Conservation (phyloP, 305 asterid species). For the Fraxinus ornus region DNA sequence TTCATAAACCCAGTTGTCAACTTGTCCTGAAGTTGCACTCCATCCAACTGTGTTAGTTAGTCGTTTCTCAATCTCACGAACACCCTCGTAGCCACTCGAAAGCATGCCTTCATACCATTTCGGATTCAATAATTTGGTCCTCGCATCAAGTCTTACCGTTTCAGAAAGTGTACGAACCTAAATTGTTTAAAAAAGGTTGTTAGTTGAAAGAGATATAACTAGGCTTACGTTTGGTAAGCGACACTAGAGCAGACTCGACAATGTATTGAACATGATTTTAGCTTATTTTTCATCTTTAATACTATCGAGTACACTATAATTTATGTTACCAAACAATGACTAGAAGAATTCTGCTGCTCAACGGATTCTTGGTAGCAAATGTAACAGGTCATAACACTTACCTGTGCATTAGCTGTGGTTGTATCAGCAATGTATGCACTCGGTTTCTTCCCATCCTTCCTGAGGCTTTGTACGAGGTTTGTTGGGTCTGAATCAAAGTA, state of each 20-base stretch:
- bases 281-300: not conserved
- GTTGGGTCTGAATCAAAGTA: conserved; percentile 98
- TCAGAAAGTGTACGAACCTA: conserved; percentile 91
- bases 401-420: conserved; percentile 99
- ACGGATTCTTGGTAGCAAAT: not conserved
- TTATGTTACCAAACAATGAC: not conserved
- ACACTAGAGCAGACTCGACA: not conserved
- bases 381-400: conserved; percentile 14
- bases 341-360: not conserved
- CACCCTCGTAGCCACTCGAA: conserved; percentile 90
- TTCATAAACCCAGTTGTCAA: conserved; percentile 97
- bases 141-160: conserved; percentile 90
- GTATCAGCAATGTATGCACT: conserved; percentile 94
- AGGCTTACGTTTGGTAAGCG: not conserved
- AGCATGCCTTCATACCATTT: conserved; percentile 99
- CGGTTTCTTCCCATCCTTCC: conserved; percentile 96
- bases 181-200: conserved; percentile 1
- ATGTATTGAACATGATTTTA: not conserved
- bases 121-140: conserved; percentile 91
- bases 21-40: conserved; percentile 99
- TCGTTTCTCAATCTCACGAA: conserved; percentile 87
- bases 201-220: not conserved
- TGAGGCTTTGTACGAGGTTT: conserved; percentile 84
- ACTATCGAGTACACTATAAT: not conserved
- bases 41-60: conserved; percentile 94